Base-by-base conservation (phyloP, 371 early-diverging fungal species). In the Coemansia sp. region DNA sequence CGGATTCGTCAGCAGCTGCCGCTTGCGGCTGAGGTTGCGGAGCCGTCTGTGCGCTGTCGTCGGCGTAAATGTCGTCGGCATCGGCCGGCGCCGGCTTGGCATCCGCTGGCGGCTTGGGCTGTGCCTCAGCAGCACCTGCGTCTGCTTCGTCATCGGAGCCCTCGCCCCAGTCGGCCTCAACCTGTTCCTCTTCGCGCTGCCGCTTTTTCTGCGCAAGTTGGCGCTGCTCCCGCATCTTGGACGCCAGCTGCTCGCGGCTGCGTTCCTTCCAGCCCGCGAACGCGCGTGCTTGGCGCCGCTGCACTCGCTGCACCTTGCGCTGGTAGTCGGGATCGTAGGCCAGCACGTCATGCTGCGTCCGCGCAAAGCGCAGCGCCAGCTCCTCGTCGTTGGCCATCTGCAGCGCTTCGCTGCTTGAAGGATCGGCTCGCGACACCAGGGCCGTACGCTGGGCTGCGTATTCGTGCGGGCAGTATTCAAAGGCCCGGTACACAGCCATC, bases 251-350 rank as follows among this genome's bases (percentile, higher is more conserved):
- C 64, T 64, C 40, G 29, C 58, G 46, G 46, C 51, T 64, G 6
- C 52, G 56, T 31, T 46, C 38, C 10, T 50, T 18, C 67, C 75
- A 72, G 14, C 53, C 64, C 2, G 55, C 64, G 14, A 51, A 72
- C 18, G 62, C 67, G 1, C 24, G 54, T 14, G 46, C 43, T 58
- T 67, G 69, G 33, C 37, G 32, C 24, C 32, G 46, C 62, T 69
- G 75, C 5, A 58, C 75, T 6, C 58, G 46, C 24, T 50, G 61
- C 36, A 74, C 64, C 18, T 58, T 64, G 24, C 63, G 64, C 61
- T 61, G 58, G 47, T 77, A 75, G 43, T 63, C 69, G 5, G 79
- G 77, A 18, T 61, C 64, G 18, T 77, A 77, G 11, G 69, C 64
- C 16, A 77, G 58, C 5, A 67, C 60, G 34, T 67, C 68, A 31